Conservation (phyloP, 257 asterid genomes). For the Ligustrum vulgare region DNA sequence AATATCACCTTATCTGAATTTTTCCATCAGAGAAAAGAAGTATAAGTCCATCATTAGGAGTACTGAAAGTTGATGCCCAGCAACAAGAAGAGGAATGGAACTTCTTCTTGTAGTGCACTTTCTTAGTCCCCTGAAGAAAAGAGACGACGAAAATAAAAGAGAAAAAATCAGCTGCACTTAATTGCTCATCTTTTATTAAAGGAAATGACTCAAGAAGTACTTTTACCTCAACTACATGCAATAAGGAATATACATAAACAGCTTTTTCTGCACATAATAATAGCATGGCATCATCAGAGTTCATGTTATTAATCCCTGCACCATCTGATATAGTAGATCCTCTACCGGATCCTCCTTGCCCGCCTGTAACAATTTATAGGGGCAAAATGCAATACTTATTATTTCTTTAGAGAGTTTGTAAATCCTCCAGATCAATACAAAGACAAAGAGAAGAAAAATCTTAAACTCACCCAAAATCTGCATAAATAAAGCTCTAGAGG, state of each 20-base stretch:
- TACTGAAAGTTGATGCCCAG: slow-evolving; percentile 77
- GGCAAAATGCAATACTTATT: neutral
- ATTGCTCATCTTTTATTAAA: neutral
- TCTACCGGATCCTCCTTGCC: slow-evolving; percentile 32
- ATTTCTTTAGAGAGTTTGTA: neutral
- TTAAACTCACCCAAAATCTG: slow-evolving; percentile 59
- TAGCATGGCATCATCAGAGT: slow-evolving; percentile 41
- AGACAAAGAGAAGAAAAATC: neutral
- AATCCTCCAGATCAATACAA: neutral
- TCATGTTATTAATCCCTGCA: slow-evolving; percentile 35
- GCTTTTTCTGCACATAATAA: slow-evolving; percentile 88
- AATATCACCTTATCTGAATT: slow-evolving; percentile 71
- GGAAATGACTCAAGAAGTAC: slow-evolving; percentile 15
- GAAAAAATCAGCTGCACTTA: neutral
- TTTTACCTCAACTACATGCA: slow-evolving; percentile 71
- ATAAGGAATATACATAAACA: slow-evolving; percentile 68
- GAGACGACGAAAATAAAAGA: slow-evolving; percentile 16
- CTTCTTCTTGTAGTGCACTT: slow-evolving; percentile 81
- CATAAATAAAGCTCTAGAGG: slow-evolving; percentile 70
- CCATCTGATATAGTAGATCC: slow-evolving; percentile 37
- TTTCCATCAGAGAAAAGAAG: slow-evolving; percentile 81
- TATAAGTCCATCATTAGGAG: slow-evolving; percentile 57
- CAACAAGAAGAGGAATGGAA: slow-evolving; percentile 73
- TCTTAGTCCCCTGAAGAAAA: slow-evolving; percentile 69
- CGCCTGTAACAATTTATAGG: slow-evolving; percentile 34